phyloP scores from a whole-genome alignment of 1,284 basidiomycete genomes.

The Golubevia pallescens region DNA sequence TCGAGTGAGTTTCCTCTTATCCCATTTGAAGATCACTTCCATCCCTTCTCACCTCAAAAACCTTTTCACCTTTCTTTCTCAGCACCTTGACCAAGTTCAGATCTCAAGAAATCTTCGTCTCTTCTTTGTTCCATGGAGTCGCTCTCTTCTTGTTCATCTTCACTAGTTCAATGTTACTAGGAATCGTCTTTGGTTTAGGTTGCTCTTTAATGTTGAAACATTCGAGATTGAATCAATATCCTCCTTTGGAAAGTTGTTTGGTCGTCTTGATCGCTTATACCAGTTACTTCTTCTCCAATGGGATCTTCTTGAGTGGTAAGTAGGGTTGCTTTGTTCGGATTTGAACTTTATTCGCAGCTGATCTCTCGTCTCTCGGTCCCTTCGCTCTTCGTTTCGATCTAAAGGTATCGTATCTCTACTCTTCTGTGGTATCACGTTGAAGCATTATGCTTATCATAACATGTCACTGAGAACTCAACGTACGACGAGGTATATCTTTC shows the following conservation, averaged over 20 bases:
- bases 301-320: slow-evolving; percentile 82
- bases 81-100: not conserved
- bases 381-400: not conserved
- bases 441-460: slow-evolving; percentile 98
- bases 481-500: slow-evolving; percentile 82
- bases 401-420: slow-evolving; percentile 90
- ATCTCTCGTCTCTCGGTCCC: not conserved
- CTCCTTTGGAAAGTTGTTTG: slow-evolving; percentile 84
- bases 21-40: not conserved
- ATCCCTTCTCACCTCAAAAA: slow-evolving; percentile 2
- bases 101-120: slow-evolving; percentile 77
- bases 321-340: slow-evolving; percentile 2
- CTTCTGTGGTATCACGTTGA: slow-evolving; percentile 98
- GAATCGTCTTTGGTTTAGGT: slow-evolving; percentile 85
- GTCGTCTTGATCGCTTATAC: slow-evolving; percentile 94
- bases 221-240: slow-evolving; percentile 83
- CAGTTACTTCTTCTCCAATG: slow-evolving; percentile 98
- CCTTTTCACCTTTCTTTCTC: not conserved
- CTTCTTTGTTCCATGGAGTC: slow-evolving; percentile 89
- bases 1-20: slow-evolving; percentile 77
- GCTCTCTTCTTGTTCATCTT: slow-evolving; percentile 97
- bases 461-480: slow-evolving; percentile 95
- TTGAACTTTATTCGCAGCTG: not conserved
- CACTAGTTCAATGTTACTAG: slow-evolving; percentile 88
- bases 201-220: slow-evolving; percentile 94